A percentile compares a stretch with the other conserved stretches of the same genome.
Conservation (phyloP, 2,329 filamentous ascomycete genomes). For the Colletotrichum viniferum region DNA sequence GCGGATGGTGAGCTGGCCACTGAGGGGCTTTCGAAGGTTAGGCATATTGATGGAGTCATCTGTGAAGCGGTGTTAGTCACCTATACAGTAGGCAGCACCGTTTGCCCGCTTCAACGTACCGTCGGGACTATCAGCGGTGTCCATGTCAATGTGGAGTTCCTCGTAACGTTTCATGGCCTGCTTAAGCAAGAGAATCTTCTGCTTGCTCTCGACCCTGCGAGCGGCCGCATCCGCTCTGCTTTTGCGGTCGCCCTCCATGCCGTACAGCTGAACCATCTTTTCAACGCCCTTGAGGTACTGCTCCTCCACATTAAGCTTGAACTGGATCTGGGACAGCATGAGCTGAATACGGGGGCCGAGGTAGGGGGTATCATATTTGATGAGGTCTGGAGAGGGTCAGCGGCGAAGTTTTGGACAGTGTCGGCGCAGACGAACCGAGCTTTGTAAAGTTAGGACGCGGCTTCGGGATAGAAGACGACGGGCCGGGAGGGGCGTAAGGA, state of each 20-base stretch:
- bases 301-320: slow-evolving; percentile 98
- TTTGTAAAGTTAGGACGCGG: slow-evolving; percentile 91
- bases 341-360: slow-evolving; percentile 97
- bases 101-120: slow-evolving; percentile 60
- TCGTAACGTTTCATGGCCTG: slow-evolving; percentile 97
- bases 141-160: slow-evolving; percentile 93
- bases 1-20: slow-evolving; percentile 84
- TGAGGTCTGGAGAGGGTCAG: slow-evolving; percentile 71
- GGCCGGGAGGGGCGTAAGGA: slow-evolving; percentile 77
- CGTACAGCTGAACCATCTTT: slow-evolving; percentile 98
- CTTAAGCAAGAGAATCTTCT: slow-evolving; percentile 95
- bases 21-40: slow-evolving; percentile 94
- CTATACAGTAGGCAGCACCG: not conserved
- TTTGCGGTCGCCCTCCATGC: slow-evolving; percentile 96
- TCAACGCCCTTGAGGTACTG: slow-evolving; percentile 99
- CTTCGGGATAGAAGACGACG: slow-evolving; percentile 72
- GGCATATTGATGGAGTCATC: slow-evolving; percentile 97
- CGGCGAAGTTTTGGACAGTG: not conserved
- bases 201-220: slow-evolving; percentile 90
- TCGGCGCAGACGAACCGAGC: slow-evolving; percentile 68
- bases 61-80: slow-evolving; percentile 36
- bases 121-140: slow-evolving; percentile 77
- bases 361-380: slow-evolving; percentile 97
- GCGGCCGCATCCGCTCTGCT: slow-evolving; percentile 92
- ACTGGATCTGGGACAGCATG: slow-evolving; percentile 98